Percentiles rank a stretch among this genome's conserved stretches.
Evolutionary conservation across 805 yeast species (phyloP).

Genomic region (Gaillardinia entomophila): DNA sequence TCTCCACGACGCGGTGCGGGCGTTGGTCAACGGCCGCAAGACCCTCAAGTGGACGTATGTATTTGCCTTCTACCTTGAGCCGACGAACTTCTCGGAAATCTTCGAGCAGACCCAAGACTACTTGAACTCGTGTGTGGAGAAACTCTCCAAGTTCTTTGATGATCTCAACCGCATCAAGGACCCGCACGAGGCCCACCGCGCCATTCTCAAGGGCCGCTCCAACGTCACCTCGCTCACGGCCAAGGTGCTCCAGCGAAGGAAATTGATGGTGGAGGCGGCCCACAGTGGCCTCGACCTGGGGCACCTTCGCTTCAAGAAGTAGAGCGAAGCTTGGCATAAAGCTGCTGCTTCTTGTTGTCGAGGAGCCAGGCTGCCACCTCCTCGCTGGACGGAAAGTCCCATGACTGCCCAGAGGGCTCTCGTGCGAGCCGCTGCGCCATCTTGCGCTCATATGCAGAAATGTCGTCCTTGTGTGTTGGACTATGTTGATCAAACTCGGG

Average conservation of each 20-base stretch:
- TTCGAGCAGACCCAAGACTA: slow-evolving; percentile 69
- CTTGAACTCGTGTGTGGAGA: slow-evolving; percentile 63
- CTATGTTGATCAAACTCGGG: too few species aligned
- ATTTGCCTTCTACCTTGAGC: slow-evolving; percentile 60
- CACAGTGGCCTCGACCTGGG: slow-evolving; percentile 34
- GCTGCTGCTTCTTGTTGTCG: slow-evolving; percentile 34
- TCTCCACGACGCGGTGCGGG: slow-evolving; percentile 64
- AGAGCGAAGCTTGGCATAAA: too few species aligned
- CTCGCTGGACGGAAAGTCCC: slow-evolving; percentile 28
- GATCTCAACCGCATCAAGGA: slow-evolving; percentile 23
- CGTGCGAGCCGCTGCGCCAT: too few species aligned
- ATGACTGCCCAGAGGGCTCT: too few species aligned
- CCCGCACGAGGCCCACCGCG: slow-evolving; percentile 14
- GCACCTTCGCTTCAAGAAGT: too few species aligned
- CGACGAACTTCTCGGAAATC: slow-evolving; percentile 49
- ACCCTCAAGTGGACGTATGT: slow-evolving; percentile 90
- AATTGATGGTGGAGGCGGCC: slow-evolving; percentile 39
- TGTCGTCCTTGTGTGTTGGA: too few species aligned
- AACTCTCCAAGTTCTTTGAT: slow-evolving; percentile 56
- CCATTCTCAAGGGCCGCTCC: slow-evolving; percentile 31
- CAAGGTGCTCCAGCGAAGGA: slow-evolving; percentile 36
- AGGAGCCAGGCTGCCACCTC: slow-evolving; percentile 45
- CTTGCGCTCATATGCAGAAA: too few species aligned
- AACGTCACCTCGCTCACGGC: slow-evolving; percentile 39
- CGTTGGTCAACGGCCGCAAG: slow-evolving; percentile 62